Conservation (phyloP, 805 yeast species). For the Wickerhamiella cacticola region DNA sequence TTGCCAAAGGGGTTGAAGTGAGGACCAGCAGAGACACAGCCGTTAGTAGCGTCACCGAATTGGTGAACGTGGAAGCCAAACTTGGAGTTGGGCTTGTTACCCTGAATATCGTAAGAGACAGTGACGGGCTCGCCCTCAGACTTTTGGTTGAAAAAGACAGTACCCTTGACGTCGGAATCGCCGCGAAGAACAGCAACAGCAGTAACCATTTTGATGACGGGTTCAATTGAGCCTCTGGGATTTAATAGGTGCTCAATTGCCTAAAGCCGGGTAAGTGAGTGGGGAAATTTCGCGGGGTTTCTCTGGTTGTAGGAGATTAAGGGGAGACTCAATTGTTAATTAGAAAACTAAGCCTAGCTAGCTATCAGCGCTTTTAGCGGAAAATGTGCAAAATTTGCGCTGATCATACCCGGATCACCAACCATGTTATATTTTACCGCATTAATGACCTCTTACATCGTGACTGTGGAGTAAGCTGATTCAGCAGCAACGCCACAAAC, state of each 20-base stretch:
- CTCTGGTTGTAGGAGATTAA: too few relatives aligned
- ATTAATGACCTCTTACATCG: too few relatives aligned
- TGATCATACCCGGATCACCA: too few relatives aligned
- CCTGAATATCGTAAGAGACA: constrained; percentile 67
- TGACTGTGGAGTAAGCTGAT: too few relatives aligned
- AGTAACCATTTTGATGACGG: constrained; percentile 19
- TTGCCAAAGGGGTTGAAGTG: constrained; percentile 87
- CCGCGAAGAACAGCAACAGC: constrained; percentile 94
- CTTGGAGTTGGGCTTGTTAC: constrained; percentile 67
- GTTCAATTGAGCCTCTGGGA: not conserved
- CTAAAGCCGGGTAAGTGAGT: not conserved
- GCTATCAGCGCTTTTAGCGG: too few relatives aligned
- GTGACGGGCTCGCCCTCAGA: constrained; percentile 74
- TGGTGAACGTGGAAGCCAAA: constrained; percentile 93
- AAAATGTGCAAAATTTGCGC: too few relatives aligned
- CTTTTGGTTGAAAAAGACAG: constrained; percentile 75
- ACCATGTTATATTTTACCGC: too few relatives aligned
- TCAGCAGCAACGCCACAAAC: too few relatives aligned
- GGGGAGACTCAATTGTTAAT: not conserved
- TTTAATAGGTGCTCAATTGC: not conserved
- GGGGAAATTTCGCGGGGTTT: too few relatives aligned
- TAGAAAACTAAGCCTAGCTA: too few relatives aligned
- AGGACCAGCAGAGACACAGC: constrained; percentile 97
- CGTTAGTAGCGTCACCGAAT: constrained; percentile 98
- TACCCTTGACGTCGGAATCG: constrained; percentile 79